Conservation (phyloP, 352 stramenopile species). For the Plasmopara halstedii region DNA sequence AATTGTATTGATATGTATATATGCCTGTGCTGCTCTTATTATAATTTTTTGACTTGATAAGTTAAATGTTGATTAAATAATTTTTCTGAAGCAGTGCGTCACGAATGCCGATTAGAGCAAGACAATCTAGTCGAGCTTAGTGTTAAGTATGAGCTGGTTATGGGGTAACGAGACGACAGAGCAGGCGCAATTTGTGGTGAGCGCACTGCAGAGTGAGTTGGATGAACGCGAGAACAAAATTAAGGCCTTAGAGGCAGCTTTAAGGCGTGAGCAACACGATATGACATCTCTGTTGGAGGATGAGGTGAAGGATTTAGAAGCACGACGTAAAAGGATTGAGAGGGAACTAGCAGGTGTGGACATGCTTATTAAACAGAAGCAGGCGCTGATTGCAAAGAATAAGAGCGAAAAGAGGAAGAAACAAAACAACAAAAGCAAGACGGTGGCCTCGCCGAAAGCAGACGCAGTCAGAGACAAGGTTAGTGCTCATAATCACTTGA, state of each 20-base stretch:
- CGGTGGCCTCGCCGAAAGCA: slow-evolving; percentile 7
- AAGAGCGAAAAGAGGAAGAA: slow-evolving; percentile 49
- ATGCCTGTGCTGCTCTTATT: too few relatives aligned
- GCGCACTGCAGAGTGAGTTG: slow-evolving; percentile 67
- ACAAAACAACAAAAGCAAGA: slow-evolving; percentile 25
- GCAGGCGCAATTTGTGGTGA: slow-evolving; percentile 81
- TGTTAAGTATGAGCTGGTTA: slow-evolving; percentile 58
- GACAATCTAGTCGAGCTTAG: background rate
- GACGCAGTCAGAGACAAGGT: slow-evolving; percentile 10
- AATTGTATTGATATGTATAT: too few relatives aligned
- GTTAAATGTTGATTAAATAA: background rate
- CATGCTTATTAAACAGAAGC: slow-evolving; percentile 52
- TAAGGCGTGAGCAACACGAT: slow-evolving; percentile 71
- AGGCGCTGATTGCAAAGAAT: slow-evolving; percentile 42
- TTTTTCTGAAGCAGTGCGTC: slow-evolving; percentile 1
- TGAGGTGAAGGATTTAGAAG: slow-evolving; percentile 64
- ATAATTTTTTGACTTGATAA: too few relatives aligned
- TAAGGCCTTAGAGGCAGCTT: slow-evolving; percentile 60
- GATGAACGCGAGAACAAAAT: slow-evolving; percentile 79
- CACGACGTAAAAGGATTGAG: slow-evolving; percentile 29
- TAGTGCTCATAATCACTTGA: background rate
- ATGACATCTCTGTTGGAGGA: slow-evolving; percentile 45
- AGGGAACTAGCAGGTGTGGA: slow-evolving; percentile 44
- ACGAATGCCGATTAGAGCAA: slow-evolving; percentile 6
- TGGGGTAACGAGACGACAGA: slow-evolving; percentile 82